Evolutionary conservation across 495 filamentous ascomycete genomes (phyloP).

Genomic region (Trichoderma reesei): DNA sequence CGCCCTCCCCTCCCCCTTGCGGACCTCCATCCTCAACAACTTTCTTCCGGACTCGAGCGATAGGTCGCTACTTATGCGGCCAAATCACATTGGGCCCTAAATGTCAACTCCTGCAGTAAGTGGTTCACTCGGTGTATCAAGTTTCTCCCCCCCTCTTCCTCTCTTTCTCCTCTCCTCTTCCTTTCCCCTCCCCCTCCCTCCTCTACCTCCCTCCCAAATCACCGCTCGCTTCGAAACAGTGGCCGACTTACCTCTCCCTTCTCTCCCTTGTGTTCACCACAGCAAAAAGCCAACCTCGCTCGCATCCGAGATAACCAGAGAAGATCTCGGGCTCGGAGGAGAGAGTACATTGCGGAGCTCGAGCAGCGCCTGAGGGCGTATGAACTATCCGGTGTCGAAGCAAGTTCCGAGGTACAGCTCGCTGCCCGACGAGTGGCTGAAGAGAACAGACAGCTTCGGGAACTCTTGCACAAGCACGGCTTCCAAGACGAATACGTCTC

Average conservation of each 20-base stretch:
- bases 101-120: conserved; percentile 12
- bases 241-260: neutral
- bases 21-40: neutral
- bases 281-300: conserved; percentile 34
- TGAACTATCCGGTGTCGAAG: conserved; percentile 49
- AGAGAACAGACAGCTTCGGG: conserved; percentile 40
- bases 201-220: too few relatives aligned
- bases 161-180: too few relatives aligned
- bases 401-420: conserved; percentile 50
- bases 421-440: conserved; percentile 53
- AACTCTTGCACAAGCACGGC: conserved; percentile 18
- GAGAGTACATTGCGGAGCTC: conserved; percentile 63
- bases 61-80: conserved; percentile 6
- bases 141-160: too few relatives aligned
- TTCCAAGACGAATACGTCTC: conserved; percentile 18
- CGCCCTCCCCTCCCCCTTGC: neutral
- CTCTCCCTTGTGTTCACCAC: neutral
- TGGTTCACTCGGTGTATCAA: neutral
- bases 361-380: conserved; percentile 53
- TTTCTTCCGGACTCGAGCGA: conserved; percentile 7
- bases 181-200: neutral
- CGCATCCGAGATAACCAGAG: conserved; percentile 75
- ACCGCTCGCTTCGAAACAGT: neutral
- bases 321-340: conserved; percentile 62
- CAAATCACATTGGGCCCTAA: conserved; percentile 7